Conservation (phyloP, 2,329 filamentous ascomycete species). For the Microsporum ferrugineum region DNA sequence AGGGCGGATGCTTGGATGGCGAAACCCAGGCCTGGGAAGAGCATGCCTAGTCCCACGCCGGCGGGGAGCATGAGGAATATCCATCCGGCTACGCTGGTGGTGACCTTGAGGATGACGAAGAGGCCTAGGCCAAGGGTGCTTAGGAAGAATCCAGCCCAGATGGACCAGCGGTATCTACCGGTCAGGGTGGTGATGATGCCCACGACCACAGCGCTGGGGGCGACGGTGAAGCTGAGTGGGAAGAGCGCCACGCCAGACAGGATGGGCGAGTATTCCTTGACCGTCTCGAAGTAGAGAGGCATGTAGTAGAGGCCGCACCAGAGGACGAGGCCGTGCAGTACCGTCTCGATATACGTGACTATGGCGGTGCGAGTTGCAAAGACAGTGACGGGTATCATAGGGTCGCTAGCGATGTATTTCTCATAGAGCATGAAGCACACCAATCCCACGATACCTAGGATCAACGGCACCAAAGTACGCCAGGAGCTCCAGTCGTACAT, state of each 20-base stretch:
- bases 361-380: constrained; percentile 39
- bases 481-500: constrained; percentile 54
- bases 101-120: constrained; percentile 21
- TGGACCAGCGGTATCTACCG: constrained; percentile 49
- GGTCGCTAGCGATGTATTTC: constrained; percentile 39
- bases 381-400: constrained; percentile 38
- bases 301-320: constrained; percentile 47
- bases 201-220: constrained; percentile 47
- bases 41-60: constrained; percentile 51
- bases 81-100: constrained; percentile 45
- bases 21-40: constrained; percentile 54
- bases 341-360: constrained; percentile 42
- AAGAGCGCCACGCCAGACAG: constrained; percentile 47
- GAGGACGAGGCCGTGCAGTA: constrained; percentile 43
- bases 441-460: constrained; percentile 44
- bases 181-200: constrained; percentile 39
- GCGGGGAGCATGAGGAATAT: constrained; percentile 50
- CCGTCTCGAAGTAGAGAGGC: constrained; percentile 34
- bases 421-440: constrained; percentile 46
- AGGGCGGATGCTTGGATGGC: constrained; percentile 52
- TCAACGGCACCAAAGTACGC: constrained; percentile 50
- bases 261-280: constrained; percentile 45
- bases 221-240: constrained; percentile 52
- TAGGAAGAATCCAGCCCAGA: constrained; percentile 52
- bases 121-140: constrained; percentile 49